Conservation (phyloP, 2,329 filamentous ascomycete genomes). For the Fusarium dlaminii region DNA sequence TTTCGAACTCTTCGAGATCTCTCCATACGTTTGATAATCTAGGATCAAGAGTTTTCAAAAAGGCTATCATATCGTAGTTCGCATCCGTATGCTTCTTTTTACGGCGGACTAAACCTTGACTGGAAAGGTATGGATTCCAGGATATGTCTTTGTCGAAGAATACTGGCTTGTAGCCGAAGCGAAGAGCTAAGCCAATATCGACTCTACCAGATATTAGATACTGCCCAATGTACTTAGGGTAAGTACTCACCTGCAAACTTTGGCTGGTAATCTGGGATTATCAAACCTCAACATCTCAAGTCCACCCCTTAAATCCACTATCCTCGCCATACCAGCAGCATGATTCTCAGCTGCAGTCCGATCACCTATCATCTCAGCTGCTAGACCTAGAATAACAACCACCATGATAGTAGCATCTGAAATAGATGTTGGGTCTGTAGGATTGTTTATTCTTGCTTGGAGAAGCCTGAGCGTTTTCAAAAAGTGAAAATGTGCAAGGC, state of each 20-base stretch:
- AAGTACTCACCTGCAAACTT: slow-evolving; percentile 30
- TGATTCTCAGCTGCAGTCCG: slow-evolving; percentile 18
- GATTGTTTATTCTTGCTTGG: slow-evolving; percentile 14
- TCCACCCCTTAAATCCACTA: slow-evolving; percentile 30
- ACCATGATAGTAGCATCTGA: slow-evolving; percentile 36
- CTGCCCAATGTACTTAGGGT: fast-evolving
- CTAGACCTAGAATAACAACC: slow-evolving; percentile 15
- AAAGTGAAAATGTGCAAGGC: slow-evolving; percentile 28
- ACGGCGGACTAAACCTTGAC: neutral
- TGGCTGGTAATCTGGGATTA: slow-evolving; percentile 29
- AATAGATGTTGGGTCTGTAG: neutral
- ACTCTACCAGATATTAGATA: neutral
- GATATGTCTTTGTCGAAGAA: slow-evolving; percentile 19
- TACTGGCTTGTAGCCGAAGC: slow-evolving; percentile 17
- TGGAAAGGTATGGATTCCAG: slow-evolving; percentile 25
- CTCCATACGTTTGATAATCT: slow-evolving; percentile 22
- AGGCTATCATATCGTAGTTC: neutral
- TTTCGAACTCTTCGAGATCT: slow-evolving; percentile 24
- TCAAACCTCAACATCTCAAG: slow-evolving; percentile 25
- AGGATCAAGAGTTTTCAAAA: slow-evolving; percentile 10
- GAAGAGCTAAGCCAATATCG: slow-evolving; percentile 23
- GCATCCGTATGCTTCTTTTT: neutral
- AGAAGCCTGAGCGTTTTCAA: slow-evolving; percentile 31
- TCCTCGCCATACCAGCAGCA: slow-evolving; percentile 22
- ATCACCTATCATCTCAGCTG: slow-evolving; percentile 28